Percentiles rank a stretch among this genome's conserved stretches.
phyloP scores from a whole-genome alignment of 352 stramenopile species.

The Globisporangium takayamanum region DNA sequence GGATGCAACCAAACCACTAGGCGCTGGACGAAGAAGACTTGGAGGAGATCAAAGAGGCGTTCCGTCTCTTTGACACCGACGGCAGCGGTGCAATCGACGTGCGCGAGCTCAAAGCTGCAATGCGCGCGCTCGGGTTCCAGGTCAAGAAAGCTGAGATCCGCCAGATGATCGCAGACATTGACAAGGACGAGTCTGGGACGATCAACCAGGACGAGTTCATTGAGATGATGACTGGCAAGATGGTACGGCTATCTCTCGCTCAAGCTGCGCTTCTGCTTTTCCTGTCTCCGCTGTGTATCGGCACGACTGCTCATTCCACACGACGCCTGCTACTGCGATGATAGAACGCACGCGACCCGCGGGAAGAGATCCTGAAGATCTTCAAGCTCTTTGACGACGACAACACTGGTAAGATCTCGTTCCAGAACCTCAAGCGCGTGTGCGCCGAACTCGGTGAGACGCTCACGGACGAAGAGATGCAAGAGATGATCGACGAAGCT shows the following conservation, averaged over 20 bases:
- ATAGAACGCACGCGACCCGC: conserved; percentile 76
- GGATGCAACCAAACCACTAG: conserved; percentile 7
- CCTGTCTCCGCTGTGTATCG: background rate
- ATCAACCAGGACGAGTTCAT: conserved; percentile 93
- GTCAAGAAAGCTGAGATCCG: conserved; percentile 91
- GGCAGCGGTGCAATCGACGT: conserved; percentile 89
- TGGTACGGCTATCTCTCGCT: conserved; percentile 32
- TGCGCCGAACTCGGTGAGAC: conserved; percentile 77
- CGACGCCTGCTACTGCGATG: background rate
- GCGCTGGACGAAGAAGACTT: conserved; percentile 89
- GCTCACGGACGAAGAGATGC: conserved; percentile 74
- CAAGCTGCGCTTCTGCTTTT: background rate
- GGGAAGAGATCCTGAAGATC: conserved; percentile 92
- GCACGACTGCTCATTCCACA: background rate
- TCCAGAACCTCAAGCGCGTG: conserved; percentile 92
- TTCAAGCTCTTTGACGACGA: conserved; percentile 96
- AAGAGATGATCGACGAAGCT: conserved; percentile 95
- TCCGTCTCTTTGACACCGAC: conserved; percentile 92
- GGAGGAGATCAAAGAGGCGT: conserved; percentile 93
- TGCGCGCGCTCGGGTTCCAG: conserved; percentile 92
- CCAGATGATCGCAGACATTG: conserved; percentile 91
- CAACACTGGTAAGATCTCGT: conserved; percentile 92
- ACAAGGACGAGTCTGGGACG: conserved; percentile 89
- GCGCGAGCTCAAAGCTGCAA: conserved; percentile 92
- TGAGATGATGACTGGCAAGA: conserved; percentile 93